Base-by-base conservation (phyloP, 306 rosid species). In the Neltuma alba region DNA sequence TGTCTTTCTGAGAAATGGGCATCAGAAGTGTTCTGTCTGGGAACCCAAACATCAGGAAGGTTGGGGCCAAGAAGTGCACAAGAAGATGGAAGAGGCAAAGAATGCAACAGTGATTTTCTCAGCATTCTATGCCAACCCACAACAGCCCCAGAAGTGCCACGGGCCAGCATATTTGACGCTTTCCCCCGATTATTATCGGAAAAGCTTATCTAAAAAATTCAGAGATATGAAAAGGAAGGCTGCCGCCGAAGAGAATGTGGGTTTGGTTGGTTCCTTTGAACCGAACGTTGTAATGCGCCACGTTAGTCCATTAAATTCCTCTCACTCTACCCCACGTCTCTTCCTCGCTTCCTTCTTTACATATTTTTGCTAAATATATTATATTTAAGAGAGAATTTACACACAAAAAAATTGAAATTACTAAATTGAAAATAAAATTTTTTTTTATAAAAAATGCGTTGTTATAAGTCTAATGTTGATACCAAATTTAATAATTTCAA, bases 21-120 rank as follows among this genome's bases (percentile, higher is more conserved):
- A 44, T 77, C 77, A 47, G 80, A 78, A 66, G 74, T 38, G 58
- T 70, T 70, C 4, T 74, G 50, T 65, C 28, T 68, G 33, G 84
- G 80, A 20, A 21, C 30, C 85, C 89, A 79, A 62, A 79, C 40
- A 45, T 68, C 81, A 37, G 81, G 86, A 72, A 75, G 86, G 50
- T 75, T 71, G 38, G 83, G 82, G 15, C 85, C 87, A 70, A 71
- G 86, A 16, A 83, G 44, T 69, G 70, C 61, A 63, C 27, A 28
- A 58, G 86, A 76, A 73, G 79, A 18, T 23, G 71, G 58, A 41
- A 60, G 34, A 37, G 82, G 55, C 34, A 69, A 37, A 23, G 82
- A 83, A 33, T 54, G 83, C n/a, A 75, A 41, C 30, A 75, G 37
- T 33, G 79, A 8, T 71, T 78, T 80, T 42, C 15, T 78, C 2